Percentiles rank a stretch among this genome's conserved stretches.
phyloP scores from a whole-genome alignment of 768 basidiomycete genomes.

The Russula griseocarnosa region DNA sequence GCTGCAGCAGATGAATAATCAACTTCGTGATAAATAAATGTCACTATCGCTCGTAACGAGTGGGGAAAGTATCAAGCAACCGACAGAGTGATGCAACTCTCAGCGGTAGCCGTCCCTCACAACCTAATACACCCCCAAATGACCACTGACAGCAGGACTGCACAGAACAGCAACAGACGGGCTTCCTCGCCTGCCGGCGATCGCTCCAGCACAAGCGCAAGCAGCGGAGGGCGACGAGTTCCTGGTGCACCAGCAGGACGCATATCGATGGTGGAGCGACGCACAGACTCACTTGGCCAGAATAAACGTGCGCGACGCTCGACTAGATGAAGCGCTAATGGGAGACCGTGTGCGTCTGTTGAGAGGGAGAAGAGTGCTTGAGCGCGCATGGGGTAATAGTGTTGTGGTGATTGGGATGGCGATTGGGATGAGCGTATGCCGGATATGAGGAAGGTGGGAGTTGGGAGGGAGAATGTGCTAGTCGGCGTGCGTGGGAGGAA shows the following conservation, averaged over 20 bases:
- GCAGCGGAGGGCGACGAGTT: constrained; percentile 16
- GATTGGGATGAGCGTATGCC: not conserved
- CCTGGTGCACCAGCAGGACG: constrained; percentile 23
- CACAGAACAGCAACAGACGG: constrained; percentile 21
- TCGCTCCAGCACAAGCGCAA: constrained; percentile 17
- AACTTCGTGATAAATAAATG: not conserved
- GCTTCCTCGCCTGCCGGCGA: constrained; percentile 28
- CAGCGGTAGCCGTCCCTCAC: not conserved
- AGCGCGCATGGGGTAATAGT: constrained; percentile 1
- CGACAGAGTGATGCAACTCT: no score
- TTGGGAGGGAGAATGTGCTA: constrained; percentile 31
- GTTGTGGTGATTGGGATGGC: not conserved
- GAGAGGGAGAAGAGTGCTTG: constrained; percentile 22
- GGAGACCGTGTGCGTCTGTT: constrained; percentile 25
- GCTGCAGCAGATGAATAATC: not conserved
- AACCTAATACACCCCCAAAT: constrained; percentile 20
- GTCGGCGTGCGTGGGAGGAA: constrained; percentile 54
- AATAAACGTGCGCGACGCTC: constrained; percentile 11
- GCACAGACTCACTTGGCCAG: constrained; percentile 1
- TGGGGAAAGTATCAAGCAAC: no score
- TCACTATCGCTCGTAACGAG: not conserved
- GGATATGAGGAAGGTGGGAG: not conserved
- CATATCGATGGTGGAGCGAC: constrained; percentile 15
- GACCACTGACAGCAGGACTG: constrained; percentile 12
- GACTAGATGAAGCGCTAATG: constrained; percentile 21